Percentiles rank a stretch among this genome's conserved stretches.
Evolutionary conservation across 2,329 filamentous ascomycete genomes (phyloP).

Genomic region (Ceratocystis ficicola): DNA sequence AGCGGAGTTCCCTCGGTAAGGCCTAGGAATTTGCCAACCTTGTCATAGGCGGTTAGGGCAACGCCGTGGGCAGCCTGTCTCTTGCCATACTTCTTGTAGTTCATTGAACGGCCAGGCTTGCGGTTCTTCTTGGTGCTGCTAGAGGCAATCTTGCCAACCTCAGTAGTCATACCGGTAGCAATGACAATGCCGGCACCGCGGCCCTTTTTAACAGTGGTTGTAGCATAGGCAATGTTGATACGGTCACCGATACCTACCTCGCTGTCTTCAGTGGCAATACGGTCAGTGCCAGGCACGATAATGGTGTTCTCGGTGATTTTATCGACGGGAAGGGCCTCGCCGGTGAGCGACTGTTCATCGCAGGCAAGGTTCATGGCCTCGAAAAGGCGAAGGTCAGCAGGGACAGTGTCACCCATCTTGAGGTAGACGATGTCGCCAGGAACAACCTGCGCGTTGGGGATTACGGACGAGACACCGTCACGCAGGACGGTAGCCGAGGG

Average conservation of each 20-base stretch:
- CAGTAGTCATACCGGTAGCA: constrained; percentile 58
- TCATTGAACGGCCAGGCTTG: constrained; percentile 44
- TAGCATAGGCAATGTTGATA: constrained; percentile 63
- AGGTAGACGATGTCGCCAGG: constrained; percentile 58
- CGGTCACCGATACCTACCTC: constrained; percentile 58
- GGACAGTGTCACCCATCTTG: constrained; percentile 62
- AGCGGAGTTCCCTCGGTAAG: constrained; percentile 60
- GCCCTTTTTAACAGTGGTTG: constrained; percentile 60
- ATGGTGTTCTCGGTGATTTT: constrained; percentile 47
- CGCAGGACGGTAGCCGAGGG: constrained; percentile 52
- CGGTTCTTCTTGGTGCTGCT: constrained; percentile 41
- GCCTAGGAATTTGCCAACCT: constrained; percentile 47
- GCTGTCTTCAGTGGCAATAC: constrained; percentile 32
- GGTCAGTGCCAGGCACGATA: constrained; percentile 36
- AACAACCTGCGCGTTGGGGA: constrained; percentile 50
- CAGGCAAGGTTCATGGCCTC: constrained; percentile 68
- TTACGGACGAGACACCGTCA: constrained; percentile 45
- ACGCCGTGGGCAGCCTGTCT: constrained; percentile 38
- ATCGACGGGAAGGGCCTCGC: constrained; percentile 60
- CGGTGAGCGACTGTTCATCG: constrained; percentile 66
- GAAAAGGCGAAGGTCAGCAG: constrained; percentile 57
- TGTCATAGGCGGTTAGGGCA: constrained; percentile 37
- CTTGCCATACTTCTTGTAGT: constrained; percentile 42
- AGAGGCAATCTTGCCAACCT: constrained; percentile 57
- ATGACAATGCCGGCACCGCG: constrained; percentile 61